Evolutionary conservation across 495 filamentous ascomycete species (phyloP).

Genomic region (Podospora pseudopauciseta): DNA sequence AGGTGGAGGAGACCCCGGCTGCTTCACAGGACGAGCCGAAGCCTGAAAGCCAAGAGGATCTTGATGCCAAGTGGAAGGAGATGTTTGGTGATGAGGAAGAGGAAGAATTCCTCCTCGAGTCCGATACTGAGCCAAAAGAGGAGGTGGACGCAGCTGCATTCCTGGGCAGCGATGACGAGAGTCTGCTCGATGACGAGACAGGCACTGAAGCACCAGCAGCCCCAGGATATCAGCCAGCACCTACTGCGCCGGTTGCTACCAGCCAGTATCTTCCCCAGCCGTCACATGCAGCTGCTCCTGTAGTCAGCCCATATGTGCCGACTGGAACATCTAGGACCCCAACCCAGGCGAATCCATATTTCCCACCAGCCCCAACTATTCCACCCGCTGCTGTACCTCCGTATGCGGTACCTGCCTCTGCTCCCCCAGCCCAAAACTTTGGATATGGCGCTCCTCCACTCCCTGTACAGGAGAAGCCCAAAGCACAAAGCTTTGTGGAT

Average conservation of each 20-base stretch:
- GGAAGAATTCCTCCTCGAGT: conserved; percentile 54
- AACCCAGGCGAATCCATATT: conserved; percentile 36
- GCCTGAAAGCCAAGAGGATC: conserved; percentile 42
- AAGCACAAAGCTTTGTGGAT: conserved; percentile 77
- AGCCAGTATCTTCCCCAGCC: conserved; percentile 36
- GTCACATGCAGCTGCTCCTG: not conserved
- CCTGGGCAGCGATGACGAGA: conserved; percentile 69
- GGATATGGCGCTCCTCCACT: conserved; percentile 42
- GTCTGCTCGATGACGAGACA: conserved; percentile 61
- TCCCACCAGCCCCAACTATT: conserved; percentile 24
- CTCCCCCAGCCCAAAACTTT: conserved; percentile 42
- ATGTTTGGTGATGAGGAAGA: conserved; percentile 78
- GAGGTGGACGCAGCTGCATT: conserved; percentile 54
- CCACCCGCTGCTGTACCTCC: conserved; percentile 32
- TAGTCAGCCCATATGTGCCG: conserved; percentile 26
- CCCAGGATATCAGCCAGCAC: conserved; percentile 13
- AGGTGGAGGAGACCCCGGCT: conserved; percentile 1
- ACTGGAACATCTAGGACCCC: conserved; percentile 26
- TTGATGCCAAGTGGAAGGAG: conserved; percentile 79
- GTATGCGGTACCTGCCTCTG: conserved; percentile 35
- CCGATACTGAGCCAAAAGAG: conserved; percentile 32
- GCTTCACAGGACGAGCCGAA: conserved; percentile 21
- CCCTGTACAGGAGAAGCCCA: conserved; percentile 44
- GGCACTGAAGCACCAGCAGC: conserved; percentile 24
- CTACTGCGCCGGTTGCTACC: conserved; percentile 22